Percentiles rank a stretch among this genome's conserved stretches.
These are phyloP conservation scores for Lipomyces kockii DNA, from an alignment of 805 yeast species.

Conservation along the genomic window DNA sequence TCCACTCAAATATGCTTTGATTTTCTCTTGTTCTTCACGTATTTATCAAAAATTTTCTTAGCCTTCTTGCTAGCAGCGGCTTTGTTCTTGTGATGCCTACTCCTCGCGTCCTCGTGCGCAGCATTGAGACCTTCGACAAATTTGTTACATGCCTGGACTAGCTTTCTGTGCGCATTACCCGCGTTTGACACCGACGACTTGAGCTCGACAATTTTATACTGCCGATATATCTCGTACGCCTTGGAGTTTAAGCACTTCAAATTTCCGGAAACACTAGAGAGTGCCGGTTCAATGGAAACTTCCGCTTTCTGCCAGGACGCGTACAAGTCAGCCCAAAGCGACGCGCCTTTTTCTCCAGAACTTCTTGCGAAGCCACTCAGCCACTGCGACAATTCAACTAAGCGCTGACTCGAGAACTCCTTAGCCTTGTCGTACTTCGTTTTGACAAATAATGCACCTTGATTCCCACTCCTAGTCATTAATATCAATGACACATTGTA, in stretches of 20 bases:
- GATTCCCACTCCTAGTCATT: background rate
- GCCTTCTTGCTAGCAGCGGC: constrained; percentile 8
- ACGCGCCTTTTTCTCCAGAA: background rate
- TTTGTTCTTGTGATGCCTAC: background rate
- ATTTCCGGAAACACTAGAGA: background rate
- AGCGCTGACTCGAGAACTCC: background rate
- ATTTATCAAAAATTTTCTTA: background rate
- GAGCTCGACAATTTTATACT: background rate
- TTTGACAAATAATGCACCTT: background rate
- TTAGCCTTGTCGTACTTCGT: background rate
- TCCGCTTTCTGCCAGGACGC: background rate
- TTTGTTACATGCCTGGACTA: background rate
- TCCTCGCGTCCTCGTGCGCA: background rate
- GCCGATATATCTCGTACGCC: background rate
- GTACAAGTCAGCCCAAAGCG: background rate
- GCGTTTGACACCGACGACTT: background rate
- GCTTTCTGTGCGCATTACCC: background rate
- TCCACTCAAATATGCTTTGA: background rate
- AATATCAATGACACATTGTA: background rate
- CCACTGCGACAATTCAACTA: background rate
- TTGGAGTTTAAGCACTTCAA: background rate
- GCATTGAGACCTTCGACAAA: constrained; percentile 4
- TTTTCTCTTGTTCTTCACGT: background rate
- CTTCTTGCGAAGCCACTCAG: background rate
- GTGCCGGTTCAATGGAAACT: background rate